Percentiles rank a stretch among this genome's conserved stretches.
phyloP scores from a whole-genome alignment of 495 filamentous ascomycete species.

The Tuber indicum region DNA sequence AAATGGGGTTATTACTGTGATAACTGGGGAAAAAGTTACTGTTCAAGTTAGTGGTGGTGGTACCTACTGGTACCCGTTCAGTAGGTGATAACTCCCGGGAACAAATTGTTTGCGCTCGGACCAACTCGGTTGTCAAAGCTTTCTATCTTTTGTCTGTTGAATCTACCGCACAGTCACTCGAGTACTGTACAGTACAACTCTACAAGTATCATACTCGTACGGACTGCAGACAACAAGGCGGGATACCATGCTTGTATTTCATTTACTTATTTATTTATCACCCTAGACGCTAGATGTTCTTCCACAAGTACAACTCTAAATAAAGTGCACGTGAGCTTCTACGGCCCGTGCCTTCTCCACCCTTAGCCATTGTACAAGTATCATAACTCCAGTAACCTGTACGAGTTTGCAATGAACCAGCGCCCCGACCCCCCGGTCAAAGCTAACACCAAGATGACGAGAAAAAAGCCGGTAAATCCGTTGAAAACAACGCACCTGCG shows the following conservation, averaged over 20 bases:
- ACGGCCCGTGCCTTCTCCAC: background rate
- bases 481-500: background rate
- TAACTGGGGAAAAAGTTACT: background rate
- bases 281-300: background rate
- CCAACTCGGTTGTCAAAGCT: background rate
- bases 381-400: no score
- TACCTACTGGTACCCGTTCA: no score
- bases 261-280: background rate
- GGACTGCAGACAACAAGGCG: background rate
- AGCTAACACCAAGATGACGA: background rate
- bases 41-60: background rate
- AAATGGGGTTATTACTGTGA: background rate
- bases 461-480: background rate
- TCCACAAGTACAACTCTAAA: background rate
- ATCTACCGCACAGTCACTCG: background rate
- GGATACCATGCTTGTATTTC: background rate
- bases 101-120: slow-evolving; percentile 2
- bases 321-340: background rate
- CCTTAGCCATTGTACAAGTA: background rate
- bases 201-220: background rate
- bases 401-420: background rate
- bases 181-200: no score
- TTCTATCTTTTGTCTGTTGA: background rate
- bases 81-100: background rate
- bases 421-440: background rate